These are phyloP conservation scores for Aspergillus luchuensis DNA, from an alignment of 2,329 filamentous ascomycete species.

Conservation along the genomic window DNA sequence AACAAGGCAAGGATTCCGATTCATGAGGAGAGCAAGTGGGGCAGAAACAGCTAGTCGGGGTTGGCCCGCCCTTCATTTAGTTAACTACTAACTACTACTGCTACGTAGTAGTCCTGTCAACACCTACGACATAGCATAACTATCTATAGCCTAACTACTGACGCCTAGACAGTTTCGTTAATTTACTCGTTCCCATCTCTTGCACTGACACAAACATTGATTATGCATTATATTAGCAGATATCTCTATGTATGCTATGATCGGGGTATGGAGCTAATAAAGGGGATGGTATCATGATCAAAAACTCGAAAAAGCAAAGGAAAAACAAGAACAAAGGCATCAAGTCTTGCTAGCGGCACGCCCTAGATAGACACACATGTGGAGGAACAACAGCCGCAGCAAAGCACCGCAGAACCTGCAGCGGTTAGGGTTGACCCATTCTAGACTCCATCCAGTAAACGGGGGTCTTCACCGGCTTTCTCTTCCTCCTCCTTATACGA, in stretches of 20 bases:
- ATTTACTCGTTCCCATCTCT: too few species aligned
- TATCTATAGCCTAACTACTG: too few species aligned
- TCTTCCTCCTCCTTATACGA: neutral
- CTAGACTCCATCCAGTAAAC: neutral
- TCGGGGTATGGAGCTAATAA: constrained; percentile 22
- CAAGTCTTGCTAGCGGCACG: constrained; percentile 10
- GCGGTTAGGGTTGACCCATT: constrained; percentile 14
- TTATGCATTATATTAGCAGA: constrained; percentile 26
- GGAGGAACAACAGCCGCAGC: constrained; percentile 9
- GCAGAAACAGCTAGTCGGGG: too few species aligned
- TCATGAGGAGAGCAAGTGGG: too few species aligned
- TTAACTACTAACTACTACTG: too few species aligned
- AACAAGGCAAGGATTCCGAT: too few species aligned
- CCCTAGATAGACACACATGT: neutral
- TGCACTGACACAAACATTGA: neutral
- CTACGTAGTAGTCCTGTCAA: too few species aligned
- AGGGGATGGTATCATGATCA: constrained; percentile 25
- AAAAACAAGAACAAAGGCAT: constrained; percentile 2
- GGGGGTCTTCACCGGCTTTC: neutral
- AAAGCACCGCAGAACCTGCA: constrained; percentile 24
- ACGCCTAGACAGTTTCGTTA: too few species aligned
- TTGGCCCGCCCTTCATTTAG: too few species aligned
- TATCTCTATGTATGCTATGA: constrained; percentile 25
- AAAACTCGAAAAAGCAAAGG: constrained; percentile 8
- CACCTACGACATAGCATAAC: too few species aligned